A percentile compares a stretch with the other conserved stretches of the same genome.
Conservation (phyloP, 192 early-diverging fungal genomes). For the Diversispora epigaea region DNA sequence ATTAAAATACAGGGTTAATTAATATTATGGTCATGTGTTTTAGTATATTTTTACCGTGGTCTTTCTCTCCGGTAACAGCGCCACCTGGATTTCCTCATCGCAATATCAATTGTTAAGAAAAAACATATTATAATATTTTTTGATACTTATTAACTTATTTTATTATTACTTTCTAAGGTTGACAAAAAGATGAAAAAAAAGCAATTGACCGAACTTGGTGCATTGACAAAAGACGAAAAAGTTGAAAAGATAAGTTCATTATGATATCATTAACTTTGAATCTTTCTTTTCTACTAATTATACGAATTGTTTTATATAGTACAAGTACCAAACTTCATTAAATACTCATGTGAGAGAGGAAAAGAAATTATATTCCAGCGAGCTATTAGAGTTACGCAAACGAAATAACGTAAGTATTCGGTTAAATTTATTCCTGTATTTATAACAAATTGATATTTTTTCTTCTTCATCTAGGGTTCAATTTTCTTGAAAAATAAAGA, state of each 20-base stretch:
- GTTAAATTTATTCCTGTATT: conserved; percentile 7
- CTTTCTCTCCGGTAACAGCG: too few species aligned
- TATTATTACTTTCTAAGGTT: background rate
- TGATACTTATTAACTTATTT: too few species aligned
- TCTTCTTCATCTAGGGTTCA: conserved; percentile 11
- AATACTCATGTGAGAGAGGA: conserved; percentile 15
- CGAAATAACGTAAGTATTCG: background rate
- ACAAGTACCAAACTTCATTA: conserved; percentile 26
- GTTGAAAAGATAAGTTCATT: background rate
- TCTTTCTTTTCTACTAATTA: conserved; percentile 11
- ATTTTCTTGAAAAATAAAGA: conserved; percentile 6
- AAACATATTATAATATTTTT: too few species aligned
- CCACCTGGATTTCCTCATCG: too few species aligned
- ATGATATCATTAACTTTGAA: background rate
- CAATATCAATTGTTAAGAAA: too few species aligned
- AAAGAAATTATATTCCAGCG: conserved; percentile 19
- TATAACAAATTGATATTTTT: conserved; percentile 1
- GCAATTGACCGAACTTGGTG: background rate
- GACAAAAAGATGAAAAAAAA: background rate
- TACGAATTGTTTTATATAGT: conserved; percentile 10
- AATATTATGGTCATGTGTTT: too few species aligned
- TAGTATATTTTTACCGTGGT: too few species aligned
- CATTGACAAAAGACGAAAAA: background rate
- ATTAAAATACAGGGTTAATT: too few species aligned
- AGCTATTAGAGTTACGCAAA: conserved; percentile 4